A percentile compares a stretch with the other conserved stretches of the same genome.
phyloP scores from a whole-genome alignment of 2,329 filamentous ascomycete species.

The Alternaria solani region DNA sequence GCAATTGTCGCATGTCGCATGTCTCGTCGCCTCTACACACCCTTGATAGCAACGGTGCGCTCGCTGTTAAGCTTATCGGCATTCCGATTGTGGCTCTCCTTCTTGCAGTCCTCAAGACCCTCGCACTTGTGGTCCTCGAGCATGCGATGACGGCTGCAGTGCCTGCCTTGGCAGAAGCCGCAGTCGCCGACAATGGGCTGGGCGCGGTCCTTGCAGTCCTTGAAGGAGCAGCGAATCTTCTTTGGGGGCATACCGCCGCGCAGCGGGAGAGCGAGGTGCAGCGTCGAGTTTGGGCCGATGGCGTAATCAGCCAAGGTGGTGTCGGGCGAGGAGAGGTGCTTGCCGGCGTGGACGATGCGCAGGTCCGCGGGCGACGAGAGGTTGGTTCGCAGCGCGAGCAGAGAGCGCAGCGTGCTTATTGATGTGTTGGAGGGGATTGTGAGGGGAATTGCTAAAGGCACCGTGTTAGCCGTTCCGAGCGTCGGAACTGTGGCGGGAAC shows the following conservation, averaged over 20 bases:
- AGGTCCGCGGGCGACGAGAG: constrained; percentile 58
- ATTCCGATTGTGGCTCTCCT: constrained; percentile 94
- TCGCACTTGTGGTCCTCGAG: constrained; percentile 94
- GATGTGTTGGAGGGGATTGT: constrained; percentile 63
- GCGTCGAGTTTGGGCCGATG: constrained; percentile 60
- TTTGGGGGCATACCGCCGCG: constrained; percentile 68
- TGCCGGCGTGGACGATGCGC: constrained; percentile 66
- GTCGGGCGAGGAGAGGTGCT: constrained; percentile 58
- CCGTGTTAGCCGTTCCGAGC: constrained; percentile 27
- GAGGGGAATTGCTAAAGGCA: constrained; percentile 62
- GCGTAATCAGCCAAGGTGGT: constrained; percentile 58
- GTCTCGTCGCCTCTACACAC: constrained; percentile 60
- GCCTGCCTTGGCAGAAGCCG: constrained; percentile 91
- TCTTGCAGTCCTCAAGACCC: constrained; percentile 95
- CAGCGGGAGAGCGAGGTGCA: constrained; percentile 65
- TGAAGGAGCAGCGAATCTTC: constrained; percentile 86
- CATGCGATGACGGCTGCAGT: constrained; percentile 93
- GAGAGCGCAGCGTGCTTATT: constrained; percentile 63
- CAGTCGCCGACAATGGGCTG: constrained; percentile 97
- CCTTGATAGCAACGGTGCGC: constrained; percentile 92
- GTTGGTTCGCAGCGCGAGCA: constrained; percentile 66
- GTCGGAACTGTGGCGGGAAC: constrained; percentile 40
- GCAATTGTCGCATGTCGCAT: not conserved
- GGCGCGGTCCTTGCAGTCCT: constrained; percentile 85
- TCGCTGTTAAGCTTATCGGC: constrained; percentile 91